Evolutionary conservation across 805 yeast species (phyloP).

Genomic region (Torulaspora franciscae): DNA sequence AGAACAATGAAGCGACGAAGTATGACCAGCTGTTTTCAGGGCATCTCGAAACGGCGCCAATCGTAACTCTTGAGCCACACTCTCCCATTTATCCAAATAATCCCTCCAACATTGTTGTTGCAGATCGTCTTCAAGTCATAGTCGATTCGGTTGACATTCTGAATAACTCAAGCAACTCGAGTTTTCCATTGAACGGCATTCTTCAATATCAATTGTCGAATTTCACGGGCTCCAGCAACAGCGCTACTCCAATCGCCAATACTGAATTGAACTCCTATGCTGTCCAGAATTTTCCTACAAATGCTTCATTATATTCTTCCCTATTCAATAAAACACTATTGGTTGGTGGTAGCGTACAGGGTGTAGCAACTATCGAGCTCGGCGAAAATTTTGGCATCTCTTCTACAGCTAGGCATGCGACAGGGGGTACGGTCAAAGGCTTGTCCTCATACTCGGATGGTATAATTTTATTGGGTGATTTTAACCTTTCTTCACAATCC

Average conservation of each 20-base stretch:
- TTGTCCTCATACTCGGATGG: slow-evolving; percentile 28
- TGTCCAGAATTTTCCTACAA: slow-evolving; percentile 28
- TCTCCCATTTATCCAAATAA: slow-evolving; percentile 31
- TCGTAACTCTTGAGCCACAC: slow-evolving; percentile 41
- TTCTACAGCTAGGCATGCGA: slow-evolving; percentile 8
- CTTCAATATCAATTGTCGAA: slow-evolving; percentile 77
- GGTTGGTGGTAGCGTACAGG: slow-evolving; percentile 45
- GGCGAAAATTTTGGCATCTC: slow-evolving; percentile 20
- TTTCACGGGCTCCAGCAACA: slow-evolving; percentile 42
- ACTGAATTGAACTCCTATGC: slow-evolving; percentile 44
- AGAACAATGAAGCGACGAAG: slow-evolving; percentile 73
- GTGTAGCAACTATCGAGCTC: slow-evolving; percentile 36
- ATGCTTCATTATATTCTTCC: slow-evolving; percentile 21
- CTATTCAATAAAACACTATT: slow-evolving; percentile 44
- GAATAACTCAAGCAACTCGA: slow-evolving; percentile 31
- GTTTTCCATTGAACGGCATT: slow-evolving; percentile 59
- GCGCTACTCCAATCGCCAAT: slow-evolving; percentile 38
- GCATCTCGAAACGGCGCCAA: slow-evolving; percentile 47
- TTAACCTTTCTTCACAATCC: slow-evolving; percentile 12
- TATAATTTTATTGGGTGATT: slow-evolving; percentile 34
- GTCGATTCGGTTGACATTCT: slow-evolving; percentile 44
- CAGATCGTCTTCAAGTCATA: slow-evolving; percentile 56
- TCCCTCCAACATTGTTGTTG: slow-evolving; percentile 49
- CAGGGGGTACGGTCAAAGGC: slow-evolving; percentile 23
- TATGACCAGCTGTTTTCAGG: slow-evolving; percentile 78